Evolutionary conservation across 2,329 filamentous ascomycete species (phyloP), one percentile per base, ranked within the genome.

Genomic region (Fusarium goolgardi): DNA sequence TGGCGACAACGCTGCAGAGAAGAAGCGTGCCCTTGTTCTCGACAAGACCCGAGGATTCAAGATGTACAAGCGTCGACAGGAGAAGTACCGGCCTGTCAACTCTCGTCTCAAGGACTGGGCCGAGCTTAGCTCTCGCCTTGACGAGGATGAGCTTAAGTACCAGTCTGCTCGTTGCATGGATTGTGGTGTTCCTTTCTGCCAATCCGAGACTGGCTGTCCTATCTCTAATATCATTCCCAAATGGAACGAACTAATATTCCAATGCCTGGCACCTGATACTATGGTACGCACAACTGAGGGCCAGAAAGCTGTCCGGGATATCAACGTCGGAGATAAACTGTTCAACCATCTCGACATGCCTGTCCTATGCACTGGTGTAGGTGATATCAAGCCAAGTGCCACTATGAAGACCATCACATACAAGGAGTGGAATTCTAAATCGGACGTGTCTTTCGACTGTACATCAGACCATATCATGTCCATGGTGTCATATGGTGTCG

Each of bases 171-270:
- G 95, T 70, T 98, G 95, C 84, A 98, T 98, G 95, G 95, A 98
- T 82, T 98, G 95, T 65, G 95, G 95, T 88, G 94, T 98, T 64
- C 95, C 95, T 2, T 98, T 98, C 86, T 98, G 95, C 75, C 95
- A 98, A 80, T 97, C 94, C 21, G 95, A 98, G 73, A 94, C 92
- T 68, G 95, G 95, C 49, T 98, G 95, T 78, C 95, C 95, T 2
- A 97, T 97, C 79, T 94, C 90, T 72, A 98, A 98, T 82, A 96
- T 98, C 76, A 98, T 98, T 74, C 95, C 95, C 59, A 97, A 97
- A 73, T 97, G 93, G 93, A 97, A 96, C 59, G 94, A 97, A 64
- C 69, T 97, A 11, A 88, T 96, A 0, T 89, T 89, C 76, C 83
- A 88, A 59, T n/a, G n/a, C n/a, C n/a, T n/a, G n/a, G n/a, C n/a